Percentiles rank a stretch among this genome's conserved stretches.
Evolutionary conservation across 1,139 yeast species (phyloP).

Genomic region (Diutina ranongensis): DNA sequence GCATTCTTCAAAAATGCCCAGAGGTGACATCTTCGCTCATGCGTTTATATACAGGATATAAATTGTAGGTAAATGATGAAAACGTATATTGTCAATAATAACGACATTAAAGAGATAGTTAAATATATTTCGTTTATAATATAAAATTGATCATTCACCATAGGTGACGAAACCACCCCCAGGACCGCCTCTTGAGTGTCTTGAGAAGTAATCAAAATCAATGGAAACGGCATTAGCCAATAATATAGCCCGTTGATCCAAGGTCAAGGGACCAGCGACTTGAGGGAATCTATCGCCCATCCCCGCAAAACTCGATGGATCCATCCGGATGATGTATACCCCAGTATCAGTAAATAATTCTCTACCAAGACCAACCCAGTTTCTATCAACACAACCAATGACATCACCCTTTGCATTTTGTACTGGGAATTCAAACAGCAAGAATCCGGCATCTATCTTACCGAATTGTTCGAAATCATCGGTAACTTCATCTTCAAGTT

Average conservation of each 20-base stretch:
- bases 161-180: conserved; percentile 1
- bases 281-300: conserved; percentile 29
- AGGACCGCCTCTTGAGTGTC: conserved; percentile 43
- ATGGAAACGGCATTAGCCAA: conserved; percentile 83
- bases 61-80: too few relatives aligned
- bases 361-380: conserved; percentile 91
- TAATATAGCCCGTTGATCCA: conserved; percentile 78
- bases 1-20: too few relatives aligned
- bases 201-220: conserved; percentile 89
- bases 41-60: too few relatives aligned
- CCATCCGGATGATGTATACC: conserved; percentile 78
- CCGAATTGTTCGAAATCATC: conserved; percentile 61
- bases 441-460: conserved; percentile 72
- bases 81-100: too few relatives aligned
- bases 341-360: conserved; percentile 94
- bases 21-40: too few relatives aligned
- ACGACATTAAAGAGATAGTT: too few relatives aligned
- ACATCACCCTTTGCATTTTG: conserved; percentile 44
- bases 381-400: conserved; percentile 73
- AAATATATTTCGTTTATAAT: too few relatives aligned
- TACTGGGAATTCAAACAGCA: conserved; percentile 81
- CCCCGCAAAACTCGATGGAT: conserved; percentile 50
- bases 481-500: conserved; percentile 32
- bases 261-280: conserved; percentile 39
- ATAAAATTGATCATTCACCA: neutral